phyloP scores from a whole-genome alignment of 139 green algal species.

The Gonium pectorale region DNA sequence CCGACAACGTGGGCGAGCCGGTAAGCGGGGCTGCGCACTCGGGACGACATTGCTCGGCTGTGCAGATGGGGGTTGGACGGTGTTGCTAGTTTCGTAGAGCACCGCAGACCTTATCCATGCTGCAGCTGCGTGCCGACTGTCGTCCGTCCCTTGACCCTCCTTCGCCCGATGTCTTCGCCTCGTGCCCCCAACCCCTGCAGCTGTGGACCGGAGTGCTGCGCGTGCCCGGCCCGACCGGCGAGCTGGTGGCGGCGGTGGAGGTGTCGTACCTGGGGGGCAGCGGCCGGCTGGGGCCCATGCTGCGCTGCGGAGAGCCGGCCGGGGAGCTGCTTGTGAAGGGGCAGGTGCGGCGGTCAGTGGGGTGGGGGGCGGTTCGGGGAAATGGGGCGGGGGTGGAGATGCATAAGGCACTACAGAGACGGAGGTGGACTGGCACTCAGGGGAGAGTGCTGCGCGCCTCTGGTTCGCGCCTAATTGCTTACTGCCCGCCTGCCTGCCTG shows the following conservation, averaged over 20 bases:
- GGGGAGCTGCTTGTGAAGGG: conserved; percentile 64
- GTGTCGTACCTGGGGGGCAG: conserved; percentile 54
- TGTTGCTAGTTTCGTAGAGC: too few relatives aligned
- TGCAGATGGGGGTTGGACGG: too few relatives aligned
- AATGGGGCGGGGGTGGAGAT: too few relatives aligned
- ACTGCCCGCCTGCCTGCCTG: not conserved
- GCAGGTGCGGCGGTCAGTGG: conserved; percentile 1
- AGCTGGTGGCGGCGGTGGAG: not conserved
- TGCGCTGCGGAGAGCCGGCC: conserved; percentile 22
- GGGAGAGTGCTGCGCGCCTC: too few relatives aligned
- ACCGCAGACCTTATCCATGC: too few relatives aligned
- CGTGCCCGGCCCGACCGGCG: not conserved
- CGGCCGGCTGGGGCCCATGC: conserved; percentile 47
- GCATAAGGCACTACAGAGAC: too few relatives aligned
- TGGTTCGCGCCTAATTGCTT: not conserved
- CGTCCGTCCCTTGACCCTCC: not conserved
- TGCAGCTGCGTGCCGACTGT: too few relatives aligned
- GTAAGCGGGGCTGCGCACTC: conserved; percentile 6
- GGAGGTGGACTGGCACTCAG: too few relatives aligned
- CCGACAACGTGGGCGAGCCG: conserved; percentile 18
- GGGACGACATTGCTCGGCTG: too few relatives aligned
- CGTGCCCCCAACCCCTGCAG: not conserved
- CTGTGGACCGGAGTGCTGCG: conserved; percentile 56
- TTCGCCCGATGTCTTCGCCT: not conserved
- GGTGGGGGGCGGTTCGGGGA: too few relatives aligned